Conservation (phyloP, 2,329 filamentous ascomycete genomes). For the Monilinia aucupariae region DNA sequence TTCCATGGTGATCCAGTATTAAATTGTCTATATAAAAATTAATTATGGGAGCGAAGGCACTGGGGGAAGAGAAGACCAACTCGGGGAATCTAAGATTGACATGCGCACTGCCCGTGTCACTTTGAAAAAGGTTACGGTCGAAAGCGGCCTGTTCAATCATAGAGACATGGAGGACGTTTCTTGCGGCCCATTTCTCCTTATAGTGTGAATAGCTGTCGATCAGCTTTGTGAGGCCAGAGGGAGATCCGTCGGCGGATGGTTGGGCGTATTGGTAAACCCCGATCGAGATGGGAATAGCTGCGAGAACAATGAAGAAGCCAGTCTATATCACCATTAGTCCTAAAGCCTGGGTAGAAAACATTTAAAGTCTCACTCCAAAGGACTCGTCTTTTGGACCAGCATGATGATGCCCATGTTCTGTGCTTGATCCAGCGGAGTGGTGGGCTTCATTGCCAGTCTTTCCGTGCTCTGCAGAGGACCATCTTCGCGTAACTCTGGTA, state of each 20-base stretch:
- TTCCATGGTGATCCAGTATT: conserved; percentile 60
- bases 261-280: conserved; percentile 43
- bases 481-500: conserved; percentile 21
- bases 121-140: conserved; percentile 56
- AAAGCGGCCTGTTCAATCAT: conserved; percentile 58
- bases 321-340: conserved; percentile 34
- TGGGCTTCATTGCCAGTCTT: conserved; percentile 26
- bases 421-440: conserved; percentile 21
- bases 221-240: conserved; percentile 42
- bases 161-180: conserved; percentile 55
- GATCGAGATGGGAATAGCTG: conserved; percentile 41
- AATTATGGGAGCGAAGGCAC: neutral
- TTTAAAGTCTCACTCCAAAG: conserved; percentile 43
- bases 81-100: conserved; percentile 57
- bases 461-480: conserved; percentile 26
- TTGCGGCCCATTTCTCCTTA: conserved; percentile 47
- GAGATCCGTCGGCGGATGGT: conserved; percentile 35
- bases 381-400: conserved; percentile 42
- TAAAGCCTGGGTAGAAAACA: neutral
- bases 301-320: conserved; percentile 44
- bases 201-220: conserved; percentile 52
- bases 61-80: conserved; percentile 43
- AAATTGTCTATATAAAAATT: conserved; percentile 48
- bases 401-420: conserved; percentile 34
- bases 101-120: conserved; percentile 39